A percentile compares a stretch with the other conserved stretches of the same genome.
These are phyloP conservation scores for Eucalyptus pauciflora DNA, from an alignment of 345 rosid genomes.

Conservation along the genomic window DNA sequence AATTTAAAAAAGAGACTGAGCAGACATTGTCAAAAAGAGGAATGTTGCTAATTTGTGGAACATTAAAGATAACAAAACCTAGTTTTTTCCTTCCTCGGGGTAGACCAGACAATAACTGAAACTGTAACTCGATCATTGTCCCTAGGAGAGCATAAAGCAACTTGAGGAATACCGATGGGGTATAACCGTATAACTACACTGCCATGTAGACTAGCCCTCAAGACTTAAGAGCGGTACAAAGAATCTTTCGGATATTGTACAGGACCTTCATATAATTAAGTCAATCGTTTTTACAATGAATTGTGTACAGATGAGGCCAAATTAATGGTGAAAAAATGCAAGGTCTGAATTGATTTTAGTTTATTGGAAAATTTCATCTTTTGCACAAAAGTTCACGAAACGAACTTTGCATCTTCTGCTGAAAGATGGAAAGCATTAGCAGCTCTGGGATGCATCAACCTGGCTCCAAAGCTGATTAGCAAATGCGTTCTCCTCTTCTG, in stretches of 20 bases:
- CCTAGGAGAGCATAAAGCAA: not conserved
- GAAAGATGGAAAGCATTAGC: constrained; percentile 6
- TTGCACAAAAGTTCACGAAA: not conserved
- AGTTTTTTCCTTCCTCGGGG: not conserved
- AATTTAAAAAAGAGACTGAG: not conserved
- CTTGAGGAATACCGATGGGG: not conserved
- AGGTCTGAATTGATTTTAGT: not conserved
- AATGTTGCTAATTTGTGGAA: not conserved
- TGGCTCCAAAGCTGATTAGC: constrained; percentile 63
- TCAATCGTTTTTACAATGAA: not conserved
- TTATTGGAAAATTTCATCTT: not conserved
- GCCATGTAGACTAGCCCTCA: not conserved
- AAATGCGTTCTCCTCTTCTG: constrained; percentile 74
- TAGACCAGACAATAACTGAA: not conserved
- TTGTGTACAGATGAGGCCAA: not conserved
- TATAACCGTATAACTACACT: not conserved
- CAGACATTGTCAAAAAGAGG: not conserved
- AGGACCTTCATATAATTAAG: not conserved
- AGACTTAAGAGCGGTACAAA: not conserved
- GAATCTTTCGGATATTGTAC: not conserved
- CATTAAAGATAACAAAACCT: not conserved
- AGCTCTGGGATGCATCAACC: constrained; percentile 51
- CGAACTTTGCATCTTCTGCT: not conserved
- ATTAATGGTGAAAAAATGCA: not conserved
- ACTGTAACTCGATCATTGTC: not conserved